Evolutionary conservation across 495 filamentous ascomycete species (phyloP).

Genomic region (Tuber microsphaerosporum): DNA sequence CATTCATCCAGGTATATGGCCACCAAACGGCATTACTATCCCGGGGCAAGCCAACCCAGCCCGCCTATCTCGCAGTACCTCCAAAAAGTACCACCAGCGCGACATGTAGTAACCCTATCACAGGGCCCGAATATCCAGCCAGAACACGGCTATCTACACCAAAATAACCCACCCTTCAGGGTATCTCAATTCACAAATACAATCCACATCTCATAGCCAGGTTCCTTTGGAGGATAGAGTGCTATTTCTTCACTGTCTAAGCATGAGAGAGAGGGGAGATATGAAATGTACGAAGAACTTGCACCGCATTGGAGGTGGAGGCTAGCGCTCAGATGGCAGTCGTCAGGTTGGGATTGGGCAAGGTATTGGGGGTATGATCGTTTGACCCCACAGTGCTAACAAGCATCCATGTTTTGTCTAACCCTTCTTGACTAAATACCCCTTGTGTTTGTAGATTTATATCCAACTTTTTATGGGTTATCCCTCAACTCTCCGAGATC

Average conservation of each 20-base stretch:
- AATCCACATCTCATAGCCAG: too few relatives aligned
- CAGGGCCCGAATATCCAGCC: too few relatives aligned
- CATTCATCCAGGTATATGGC: too few relatives aligned
- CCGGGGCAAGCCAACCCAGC: too few relatives aligned
- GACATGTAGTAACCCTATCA: too few relatives aligned
- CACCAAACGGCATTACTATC: too few relatives aligned
- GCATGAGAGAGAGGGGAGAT: background rate
- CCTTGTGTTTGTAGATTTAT: background rate
- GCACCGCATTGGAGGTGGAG: background rate
- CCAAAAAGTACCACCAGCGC: too few relatives aligned
- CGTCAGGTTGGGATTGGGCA: background rate
- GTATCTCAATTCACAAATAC: too few relatives aligned
- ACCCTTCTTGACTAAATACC: background rate
- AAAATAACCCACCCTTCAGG: too few relatives aligned
- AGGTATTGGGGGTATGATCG: background rate
- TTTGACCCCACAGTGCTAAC: background rate
- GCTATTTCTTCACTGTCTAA: background rate
- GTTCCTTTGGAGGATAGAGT: background rate
- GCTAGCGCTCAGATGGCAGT: background rate
- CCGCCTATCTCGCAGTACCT: too few relatives aligned
- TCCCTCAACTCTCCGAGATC: background rate
- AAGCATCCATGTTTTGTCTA: background rate
- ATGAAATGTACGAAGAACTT: background rate
- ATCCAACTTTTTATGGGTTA: background rate
- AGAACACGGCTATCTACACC: too few relatives aligned